These are phyloP conservation scores for Candida quercuum DNA, from an alignment of 805 yeast species.

Conservation along the genomic window DNA sequence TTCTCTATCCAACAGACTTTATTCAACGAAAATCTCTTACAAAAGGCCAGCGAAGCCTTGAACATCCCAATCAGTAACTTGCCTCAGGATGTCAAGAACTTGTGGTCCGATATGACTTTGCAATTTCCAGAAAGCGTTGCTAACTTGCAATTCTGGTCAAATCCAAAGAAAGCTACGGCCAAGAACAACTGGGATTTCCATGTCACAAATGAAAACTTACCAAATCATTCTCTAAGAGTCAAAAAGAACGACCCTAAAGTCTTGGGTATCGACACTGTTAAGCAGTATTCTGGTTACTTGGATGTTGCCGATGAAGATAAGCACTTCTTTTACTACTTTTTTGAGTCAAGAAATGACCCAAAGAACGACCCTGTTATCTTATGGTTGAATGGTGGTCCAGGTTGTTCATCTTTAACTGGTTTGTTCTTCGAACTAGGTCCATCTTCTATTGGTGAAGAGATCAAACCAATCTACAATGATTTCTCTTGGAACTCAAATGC, in stretches of 20 bases:
- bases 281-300: slow-evolving; percentile 81
- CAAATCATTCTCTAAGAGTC: slow-evolving; percentile 55
- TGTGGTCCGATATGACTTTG: slow-evolving; percentile 62
- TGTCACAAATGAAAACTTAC: slow-evolving; percentile 33
- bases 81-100: slow-evolving; percentile 40
- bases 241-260: slow-evolving; percentile 55
- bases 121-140: slow-evolving; percentile 53
- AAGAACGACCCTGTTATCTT: slow-evolving; percentile 75
- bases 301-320: slow-evolving; percentile 81
- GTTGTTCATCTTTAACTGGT: slow-evolving; percentile 86
- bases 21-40: slow-evolving; percentile 30
- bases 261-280: slow-evolving; percentile 75
- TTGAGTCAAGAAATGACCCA: slow-evolving; percentile 89
- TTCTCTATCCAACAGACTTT: slow-evolving; percentile 29
- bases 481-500: slow-evolving; percentile 84
- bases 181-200: slow-evolving; percentile 31
- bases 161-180: slow-evolving; percentile 38
- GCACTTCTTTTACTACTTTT: slow-evolving; percentile 81
- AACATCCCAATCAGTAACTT: slow-evolving; percentile 45
- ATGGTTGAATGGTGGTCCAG: slow-evolving; percentile 96
- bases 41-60: slow-evolving; percentile 45
- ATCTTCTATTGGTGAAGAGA: slow-evolving; percentile 53
- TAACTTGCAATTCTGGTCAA: slow-evolving; percentile 42
- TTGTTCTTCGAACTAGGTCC: slow-evolving; percentile 86
- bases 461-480: slow-evolving; percentile 66